phyloP scores from a whole-genome alignment of 768 basidiomycete genomes.

The Arthromyces matolae region DNA sequence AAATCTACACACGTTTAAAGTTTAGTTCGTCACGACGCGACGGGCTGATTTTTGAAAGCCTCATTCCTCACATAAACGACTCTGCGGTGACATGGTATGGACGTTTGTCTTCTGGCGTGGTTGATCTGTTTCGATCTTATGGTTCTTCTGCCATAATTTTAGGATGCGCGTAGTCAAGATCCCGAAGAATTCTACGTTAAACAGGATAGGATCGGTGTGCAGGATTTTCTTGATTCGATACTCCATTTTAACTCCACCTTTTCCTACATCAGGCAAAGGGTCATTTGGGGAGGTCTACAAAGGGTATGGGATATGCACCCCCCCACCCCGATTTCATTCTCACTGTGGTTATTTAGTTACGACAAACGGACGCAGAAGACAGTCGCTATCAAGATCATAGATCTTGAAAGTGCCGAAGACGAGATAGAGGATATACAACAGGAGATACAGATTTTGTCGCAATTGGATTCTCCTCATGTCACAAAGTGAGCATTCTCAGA shows the following conservation, averaged over 20 bases:
- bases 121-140: slow-evolving; percentile 28
- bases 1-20: neutral
- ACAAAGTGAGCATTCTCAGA: slow-evolving; percentile 67
- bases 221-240: neutral
- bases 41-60: slow-evolving; percentile 19
- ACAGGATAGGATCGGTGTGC: slow-evolving; percentile 92
- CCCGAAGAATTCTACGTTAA: slow-evolving; percentile 97
- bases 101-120: neutral
- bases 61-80: slow-evolving; percentile 3
- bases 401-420: slow-evolving; percentile 97
- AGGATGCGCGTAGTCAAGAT: slow-evolving; percentile 50
- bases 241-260: slow-evolving; percentile 9
- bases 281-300: slow-evolving; percentile 99
- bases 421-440: slow-evolving; percentile 99
- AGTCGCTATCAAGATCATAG: slow-evolving; percentile 99
- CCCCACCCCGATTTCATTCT: too few relatives aligned
- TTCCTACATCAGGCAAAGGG: slow-evolving; percentile 71
- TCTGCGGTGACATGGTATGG: slow-evolving; percentile 27
- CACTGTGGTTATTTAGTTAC: slow-evolving; percentile 66
- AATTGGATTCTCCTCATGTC: slow-evolving; percentile 92
- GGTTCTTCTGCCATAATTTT: slow-evolving; percentile 6
- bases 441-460: slow-evolving; percentile 96
- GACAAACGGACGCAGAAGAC: slow-evolving; percentile 95
- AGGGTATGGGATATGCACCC: slow-evolving; percentile 79
- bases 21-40: slow-evolving; percentile 30